These are phyloP conservation scores for Claviceps quebecensis DNA, from an alignment of 2,329 filamentous ascomycete genomes.

Conservation along the genomic window DNA sequence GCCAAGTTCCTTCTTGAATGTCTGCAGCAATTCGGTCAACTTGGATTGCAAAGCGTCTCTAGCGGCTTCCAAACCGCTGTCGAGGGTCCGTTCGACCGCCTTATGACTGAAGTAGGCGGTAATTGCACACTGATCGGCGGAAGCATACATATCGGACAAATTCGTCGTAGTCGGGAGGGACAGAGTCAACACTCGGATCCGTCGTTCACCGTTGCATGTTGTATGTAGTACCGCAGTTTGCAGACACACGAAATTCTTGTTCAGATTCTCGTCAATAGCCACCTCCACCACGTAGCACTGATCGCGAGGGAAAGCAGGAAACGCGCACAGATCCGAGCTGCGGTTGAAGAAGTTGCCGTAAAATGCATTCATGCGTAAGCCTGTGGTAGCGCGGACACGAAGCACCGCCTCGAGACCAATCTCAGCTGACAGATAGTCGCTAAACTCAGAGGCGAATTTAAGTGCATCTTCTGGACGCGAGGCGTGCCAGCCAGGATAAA, in stretches of 20 bases:
- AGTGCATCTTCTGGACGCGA: constrained; percentile 88
- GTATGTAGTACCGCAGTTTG: constrained; percentile 94
- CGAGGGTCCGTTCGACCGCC: constrained; percentile 79
- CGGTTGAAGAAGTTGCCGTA: constrained; percentile 99
- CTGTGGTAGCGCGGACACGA: constrained; percentile 86
- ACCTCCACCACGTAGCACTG: constrained; percentile 98
- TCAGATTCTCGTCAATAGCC: constrained; percentile 87
- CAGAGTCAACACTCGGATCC: constrained; percentile 87
- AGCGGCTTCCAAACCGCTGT: constrained; percentile 77
- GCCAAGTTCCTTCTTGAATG: constrained; percentile 91
- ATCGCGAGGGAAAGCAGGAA: constrained; percentile 93
- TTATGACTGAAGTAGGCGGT: constrained; percentile 95
- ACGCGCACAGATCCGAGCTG: constrained; percentile 92
- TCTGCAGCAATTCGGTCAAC: constrained; percentile 80
- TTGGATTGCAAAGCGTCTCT: constrained; percentile 85
- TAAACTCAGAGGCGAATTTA: constrained; percentile 95
- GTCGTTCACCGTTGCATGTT: constrained; percentile 90
- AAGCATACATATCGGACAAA: constrained; percentile 83
- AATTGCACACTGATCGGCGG: constrained; percentile 86
- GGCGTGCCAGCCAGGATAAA: constrained; percentile 96
- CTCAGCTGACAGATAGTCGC: constrained; percentile 90
- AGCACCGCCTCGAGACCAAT: constrained; percentile 94
- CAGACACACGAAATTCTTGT: constrained; percentile 81
- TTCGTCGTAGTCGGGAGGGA: constrained; percentile 86
- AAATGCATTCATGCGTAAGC: constrained; percentile 91